Evolutionary conservation across 2,329 filamentous ascomycete species (phyloP).

Genomic region (Ustulina deusta): DNA sequence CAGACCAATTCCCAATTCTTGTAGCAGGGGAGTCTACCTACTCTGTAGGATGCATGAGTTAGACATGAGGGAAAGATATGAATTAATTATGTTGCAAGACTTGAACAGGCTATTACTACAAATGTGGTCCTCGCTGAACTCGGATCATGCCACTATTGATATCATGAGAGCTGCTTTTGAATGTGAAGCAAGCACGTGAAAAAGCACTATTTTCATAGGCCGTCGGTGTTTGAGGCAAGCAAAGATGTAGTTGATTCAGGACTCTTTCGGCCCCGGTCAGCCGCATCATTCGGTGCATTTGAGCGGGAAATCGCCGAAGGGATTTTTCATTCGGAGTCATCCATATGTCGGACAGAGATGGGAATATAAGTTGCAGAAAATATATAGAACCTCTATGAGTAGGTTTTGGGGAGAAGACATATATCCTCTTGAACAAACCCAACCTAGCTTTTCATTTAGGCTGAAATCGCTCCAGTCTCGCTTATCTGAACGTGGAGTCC

Average conservation of each 20-base stretch:
- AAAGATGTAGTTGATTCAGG: neutral
- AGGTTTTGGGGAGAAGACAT: neutral
- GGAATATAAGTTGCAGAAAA: no score
- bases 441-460: constrained; percentile 4
- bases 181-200: neutral
- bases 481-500: neutral
- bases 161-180: neutral
- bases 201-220: neutral
- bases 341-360: no score
- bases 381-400: no score
- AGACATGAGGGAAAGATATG: no score
- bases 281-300: neutral
- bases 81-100: neutral
- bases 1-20: neutral
- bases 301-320: neutral
- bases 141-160: neutral
- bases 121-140: no score
- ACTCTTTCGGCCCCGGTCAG: neutral
- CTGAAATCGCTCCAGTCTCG: neutral
- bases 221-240: neutral
- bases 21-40: no score
- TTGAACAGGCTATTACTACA: neutral
- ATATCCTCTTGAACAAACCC: neutral
- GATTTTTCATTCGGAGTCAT: neutral
- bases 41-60: no score